A percentile compares a stretch with the other conserved stretches of the same genome.
These are phyloP conservation scores for Flammula alnicola DNA, from an alignment of 1,284 basidiomycete genomes.

Conservation along the genomic window DNA sequence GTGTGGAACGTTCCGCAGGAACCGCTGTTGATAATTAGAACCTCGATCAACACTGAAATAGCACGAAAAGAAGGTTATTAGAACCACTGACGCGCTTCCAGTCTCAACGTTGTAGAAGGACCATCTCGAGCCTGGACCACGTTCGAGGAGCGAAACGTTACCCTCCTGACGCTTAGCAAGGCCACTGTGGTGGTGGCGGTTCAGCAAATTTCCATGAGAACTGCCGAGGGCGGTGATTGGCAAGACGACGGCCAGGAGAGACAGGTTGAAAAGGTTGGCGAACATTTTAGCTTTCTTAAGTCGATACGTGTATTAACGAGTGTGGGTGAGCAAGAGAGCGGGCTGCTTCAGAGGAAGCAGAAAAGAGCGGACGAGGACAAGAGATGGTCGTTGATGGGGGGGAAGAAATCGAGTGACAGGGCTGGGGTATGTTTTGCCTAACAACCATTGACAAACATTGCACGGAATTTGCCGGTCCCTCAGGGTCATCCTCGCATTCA, in stretches of 20 bases:
- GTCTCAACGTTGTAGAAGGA: conserved; percentile 61
- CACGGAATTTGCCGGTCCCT: conserved; percentile 11
- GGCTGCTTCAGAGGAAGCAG: conserved; percentile 9
- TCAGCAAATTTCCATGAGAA: conserved; percentile 34
- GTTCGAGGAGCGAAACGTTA: conserved; percentile 43
- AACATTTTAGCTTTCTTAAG: conserved; percentile 23
- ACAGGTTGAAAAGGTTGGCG: conserved; percentile 22
- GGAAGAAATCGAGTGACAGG: conserved; percentile 14
- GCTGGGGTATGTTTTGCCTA: conserved; percentile 3
- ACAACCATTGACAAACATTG: conserved; percentile 15
- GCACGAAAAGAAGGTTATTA: conserved; percentile 6
- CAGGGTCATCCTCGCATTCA: no score
- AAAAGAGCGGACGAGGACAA: conserved; percentile 4
- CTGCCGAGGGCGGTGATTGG: conserved; percentile 41
- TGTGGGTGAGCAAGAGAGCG: conserved; percentile 18
- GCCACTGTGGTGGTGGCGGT: conserved; percentile 46
- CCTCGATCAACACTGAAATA: conserved; percentile 13
- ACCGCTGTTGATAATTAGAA: conserved; percentile 40
- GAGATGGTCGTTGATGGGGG: conserved; percentile 13
- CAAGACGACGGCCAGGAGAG: conserved; percentile 38
- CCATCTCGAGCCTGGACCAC: conserved; percentile 39
- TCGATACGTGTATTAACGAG: conserved; percentile 9
- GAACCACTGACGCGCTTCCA: conserved; percentile 50
- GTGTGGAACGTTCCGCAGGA: conserved; percentile 58
- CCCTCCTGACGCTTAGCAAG: conserved; percentile 47